These are phyloP conservation scores for Carpinus fangiana DNA, from an alignment of 306 rosid species.

Conservation along the genomic window DNA sequence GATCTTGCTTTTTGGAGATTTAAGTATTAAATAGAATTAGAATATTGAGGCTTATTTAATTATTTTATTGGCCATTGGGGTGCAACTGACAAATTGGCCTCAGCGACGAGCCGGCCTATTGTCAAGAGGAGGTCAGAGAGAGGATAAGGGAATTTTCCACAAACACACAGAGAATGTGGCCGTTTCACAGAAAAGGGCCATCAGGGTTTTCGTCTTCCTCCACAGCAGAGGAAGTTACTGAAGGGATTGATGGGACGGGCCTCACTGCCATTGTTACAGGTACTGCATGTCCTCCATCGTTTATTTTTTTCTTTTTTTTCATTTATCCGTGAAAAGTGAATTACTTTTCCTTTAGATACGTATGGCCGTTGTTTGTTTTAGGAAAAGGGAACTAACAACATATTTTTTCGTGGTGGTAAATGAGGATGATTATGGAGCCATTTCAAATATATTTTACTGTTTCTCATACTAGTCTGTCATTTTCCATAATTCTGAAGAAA, in stretches of 20 bases:
- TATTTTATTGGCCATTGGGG: no score
- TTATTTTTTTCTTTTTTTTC: neutral
- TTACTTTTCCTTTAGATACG: neutral
- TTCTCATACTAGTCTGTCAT: neutral
- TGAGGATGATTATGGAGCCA: neutral
- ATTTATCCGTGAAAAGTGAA: neutral
- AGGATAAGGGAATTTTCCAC: neutral
- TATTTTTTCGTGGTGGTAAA: neutral
- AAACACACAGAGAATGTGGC: constrained; percentile 52
- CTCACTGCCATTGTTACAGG: constrained; percentile 92
- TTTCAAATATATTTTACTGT: neutral
- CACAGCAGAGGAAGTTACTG: constrained; percentile 75
- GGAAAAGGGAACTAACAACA: neutral
- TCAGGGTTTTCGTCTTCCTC: constrained; percentile 80
- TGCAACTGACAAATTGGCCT: no score
- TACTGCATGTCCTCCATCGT: neutral
- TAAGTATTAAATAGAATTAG: no score
- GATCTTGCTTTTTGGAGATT: no score
- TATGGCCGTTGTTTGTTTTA: neutral
- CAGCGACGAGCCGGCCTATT: no score
- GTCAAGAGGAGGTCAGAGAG: neutral
- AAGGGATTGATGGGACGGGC: constrained; percentile 65
- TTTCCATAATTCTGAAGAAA: neutral
- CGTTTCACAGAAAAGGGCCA: constrained; percentile 52
- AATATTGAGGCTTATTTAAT: no score